These are phyloP conservation scores for Lepiota subincarnata DNA, from an alignment of 768 basidiomycete species.

Conservation along the genomic window DNA sequence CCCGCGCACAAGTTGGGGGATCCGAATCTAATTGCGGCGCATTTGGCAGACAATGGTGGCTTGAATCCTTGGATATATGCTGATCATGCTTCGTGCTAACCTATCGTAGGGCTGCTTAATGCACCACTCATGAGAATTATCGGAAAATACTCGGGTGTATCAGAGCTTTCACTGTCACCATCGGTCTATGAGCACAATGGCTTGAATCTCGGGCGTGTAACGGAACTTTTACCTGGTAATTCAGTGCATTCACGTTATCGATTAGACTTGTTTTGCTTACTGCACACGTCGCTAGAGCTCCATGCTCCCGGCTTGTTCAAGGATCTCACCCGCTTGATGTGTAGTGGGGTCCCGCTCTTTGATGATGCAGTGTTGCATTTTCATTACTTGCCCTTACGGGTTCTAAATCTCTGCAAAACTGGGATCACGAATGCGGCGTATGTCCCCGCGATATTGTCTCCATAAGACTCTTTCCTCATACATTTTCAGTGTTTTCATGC, in stretches of 20 bases:
- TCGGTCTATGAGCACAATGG: constrained; percentile 44
- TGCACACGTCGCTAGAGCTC: not conserved
- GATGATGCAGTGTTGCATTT: constrained; percentile 5
- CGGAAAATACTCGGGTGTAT: constrained; percentile 41
- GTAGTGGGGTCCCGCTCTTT: not conserved
- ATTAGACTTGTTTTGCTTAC: not conserved
- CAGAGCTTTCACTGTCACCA: constrained; percentile 46
- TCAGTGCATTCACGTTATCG: not conserved
- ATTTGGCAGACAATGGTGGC: constrained; percentile 37
- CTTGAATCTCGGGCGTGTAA: constrained; percentile 40
- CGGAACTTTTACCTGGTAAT: constrained; percentile 26
- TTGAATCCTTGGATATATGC: constrained; percentile 42
- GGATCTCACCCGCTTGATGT: not conserved
- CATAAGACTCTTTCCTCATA: not conserved
- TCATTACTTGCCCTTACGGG: constrained; percentile 1
- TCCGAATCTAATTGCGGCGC: constrained; percentile 37
- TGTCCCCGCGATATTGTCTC: constrained; percentile 14
- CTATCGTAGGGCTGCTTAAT: constrained; percentile 44
- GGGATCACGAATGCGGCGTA: constrained; percentile 62
- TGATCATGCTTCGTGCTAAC: constrained; percentile 40
- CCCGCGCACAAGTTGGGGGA: constrained; percentile 16
- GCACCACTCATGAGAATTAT: constrained; percentile 40
- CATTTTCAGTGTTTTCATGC: constrained; percentile 46
- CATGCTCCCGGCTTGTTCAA: constrained; percentile 1
- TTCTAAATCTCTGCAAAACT: constrained; percentile 28